phyloP scores from a whole-genome alignment of 805 yeast species.

The Helenozyma baotianmanensis region DNA sequence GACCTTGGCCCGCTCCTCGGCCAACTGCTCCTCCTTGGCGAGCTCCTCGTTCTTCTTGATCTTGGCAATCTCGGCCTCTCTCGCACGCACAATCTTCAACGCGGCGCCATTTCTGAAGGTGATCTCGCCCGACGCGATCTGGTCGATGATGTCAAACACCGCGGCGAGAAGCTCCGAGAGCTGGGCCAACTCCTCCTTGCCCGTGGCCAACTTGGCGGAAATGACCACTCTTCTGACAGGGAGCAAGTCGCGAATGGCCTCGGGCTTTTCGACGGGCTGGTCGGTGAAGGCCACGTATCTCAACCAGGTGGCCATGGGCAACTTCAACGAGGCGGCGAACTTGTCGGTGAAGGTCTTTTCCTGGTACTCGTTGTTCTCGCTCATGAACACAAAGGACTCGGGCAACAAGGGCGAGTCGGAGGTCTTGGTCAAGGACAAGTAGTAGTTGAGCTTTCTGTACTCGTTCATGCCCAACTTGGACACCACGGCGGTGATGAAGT shows the following conservation, averaged over 20 bases:
- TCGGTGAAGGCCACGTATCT: conserved; percentile 79
- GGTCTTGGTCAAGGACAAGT: conserved; percentile 78
- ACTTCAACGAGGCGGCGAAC: conserved; percentile 31
- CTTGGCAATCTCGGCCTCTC: conserved; percentile 70
- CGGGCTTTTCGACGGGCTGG: conserved; percentile 72
- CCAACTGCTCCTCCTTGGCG: conserved; percentile 60
- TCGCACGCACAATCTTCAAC: conserved; percentile 70
- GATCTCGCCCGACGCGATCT: conserved; percentile 43
- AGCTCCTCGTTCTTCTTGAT: conserved; percentile 66
- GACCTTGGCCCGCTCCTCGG: conserved; percentile 66
- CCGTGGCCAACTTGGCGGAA: conserved; percentile 48
- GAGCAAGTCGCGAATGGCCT: conserved; percentile 47
- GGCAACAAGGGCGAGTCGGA: conserved; percentile 70
- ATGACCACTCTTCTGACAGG: conserved; percentile 53
- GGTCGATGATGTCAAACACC: conserved; percentile 57
- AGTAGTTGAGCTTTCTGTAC: conserved; percentile 73
- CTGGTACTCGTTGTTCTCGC: conserved; percentile 80
- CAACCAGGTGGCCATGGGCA: conserved; percentile 47
- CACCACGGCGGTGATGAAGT: conserved; percentile 78
- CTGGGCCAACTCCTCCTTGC: conserved; percentile 45
- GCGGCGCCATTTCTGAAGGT: conserved; percentile 70
- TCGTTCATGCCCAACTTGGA: conserved; percentile 79
- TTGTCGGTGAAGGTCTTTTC: conserved; percentile 54
- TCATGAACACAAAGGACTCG: conserved; percentile 75
- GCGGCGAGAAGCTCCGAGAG: conserved; percentile 49